Conservation (phyloP, 495 filamentous ascomycete genomes). For the Trichoderma virens region DNA sequence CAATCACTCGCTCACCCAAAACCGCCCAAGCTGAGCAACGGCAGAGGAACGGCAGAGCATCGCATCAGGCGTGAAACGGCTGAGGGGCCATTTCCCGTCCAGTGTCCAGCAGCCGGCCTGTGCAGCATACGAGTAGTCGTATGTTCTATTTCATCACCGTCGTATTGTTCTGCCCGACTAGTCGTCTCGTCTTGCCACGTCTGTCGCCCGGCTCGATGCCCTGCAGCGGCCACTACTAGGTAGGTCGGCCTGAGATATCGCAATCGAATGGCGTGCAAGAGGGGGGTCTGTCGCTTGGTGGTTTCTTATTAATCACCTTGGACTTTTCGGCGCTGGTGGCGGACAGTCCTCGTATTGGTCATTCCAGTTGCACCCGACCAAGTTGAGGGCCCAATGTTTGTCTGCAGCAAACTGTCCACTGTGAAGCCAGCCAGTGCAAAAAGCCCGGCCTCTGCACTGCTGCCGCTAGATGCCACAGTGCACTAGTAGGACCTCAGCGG, state of each 20-base stretch:
- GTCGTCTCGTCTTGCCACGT: neutral
- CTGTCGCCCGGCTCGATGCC: neutral
- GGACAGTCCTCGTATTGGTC: neutral
- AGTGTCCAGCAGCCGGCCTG: neutral
- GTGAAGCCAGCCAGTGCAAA: constrained; percentile 1
- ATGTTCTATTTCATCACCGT: neutral
- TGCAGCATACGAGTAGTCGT: neutral
- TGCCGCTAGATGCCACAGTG: neutral
- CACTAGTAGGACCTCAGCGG: neutral
- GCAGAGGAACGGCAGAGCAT: no score
- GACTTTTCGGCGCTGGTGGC: neutral
- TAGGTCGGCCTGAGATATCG: neutral
- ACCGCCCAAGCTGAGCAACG: no score
- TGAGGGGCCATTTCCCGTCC: neutral
- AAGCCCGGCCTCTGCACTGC: neutral
- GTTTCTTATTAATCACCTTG: neutral
- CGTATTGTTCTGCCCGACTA: neutral
- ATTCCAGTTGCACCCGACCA: constrained; percentile 6
- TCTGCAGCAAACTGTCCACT: neutral
- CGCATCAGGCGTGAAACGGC: neutral
- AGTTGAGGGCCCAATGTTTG: neutral
- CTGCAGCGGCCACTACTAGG: neutral
- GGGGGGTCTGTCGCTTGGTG: neutral
- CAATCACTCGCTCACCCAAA: no score
- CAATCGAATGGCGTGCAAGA: neutral